Conservation (phyloP, 2,329 filamentous ascomycete genomes). For the Trichothecium roseum region DNA sequence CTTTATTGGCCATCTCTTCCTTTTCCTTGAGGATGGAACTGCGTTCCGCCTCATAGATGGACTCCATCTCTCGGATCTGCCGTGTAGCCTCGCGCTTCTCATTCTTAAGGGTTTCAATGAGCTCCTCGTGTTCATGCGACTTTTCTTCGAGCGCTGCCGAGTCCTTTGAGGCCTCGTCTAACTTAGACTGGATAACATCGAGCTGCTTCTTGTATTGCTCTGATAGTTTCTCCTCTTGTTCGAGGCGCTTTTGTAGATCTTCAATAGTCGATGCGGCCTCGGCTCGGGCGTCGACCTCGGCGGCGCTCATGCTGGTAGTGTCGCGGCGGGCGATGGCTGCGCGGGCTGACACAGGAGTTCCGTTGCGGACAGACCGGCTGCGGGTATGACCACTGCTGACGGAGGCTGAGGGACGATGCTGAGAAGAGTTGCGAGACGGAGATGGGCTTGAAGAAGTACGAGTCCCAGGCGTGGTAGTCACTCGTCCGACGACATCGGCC, state of each 20-base stretch:
- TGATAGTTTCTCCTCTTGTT: conserved; percentile 66
- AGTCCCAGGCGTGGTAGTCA: conserved; percentile 27
- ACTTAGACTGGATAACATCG: conserved; percentile 71
- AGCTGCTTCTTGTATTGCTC: conserved; percentile 77
- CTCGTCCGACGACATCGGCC: conserved; percentile 34
- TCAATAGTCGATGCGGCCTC: conserved; percentile 72
- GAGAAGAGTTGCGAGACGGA: conserved; percentile 23
- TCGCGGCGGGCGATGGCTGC: conserved; percentile 55
- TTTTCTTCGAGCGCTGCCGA: conserved; percentile 81
- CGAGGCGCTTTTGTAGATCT: conserved; percentile 72
- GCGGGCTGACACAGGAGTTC: conserved; percentile 62
- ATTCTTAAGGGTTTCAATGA: conserved; percentile 68
- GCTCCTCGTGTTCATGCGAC: conserved; percentile 76
- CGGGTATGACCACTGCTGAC: conserved; percentile 34
- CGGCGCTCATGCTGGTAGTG: conserved; percentile 33
- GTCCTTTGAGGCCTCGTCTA: conserved; percentile 77
- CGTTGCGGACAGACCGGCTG: conserved; percentile 54
- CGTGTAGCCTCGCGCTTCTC: conserved; percentile 77
- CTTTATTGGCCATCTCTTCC: conserved; percentile 71
- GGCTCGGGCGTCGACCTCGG: conserved; percentile 64
- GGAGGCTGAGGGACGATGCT: conserved; percentile 35
- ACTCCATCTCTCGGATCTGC: conserved; percentile 83
- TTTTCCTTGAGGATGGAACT: conserved; percentile 84
- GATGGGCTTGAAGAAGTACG: conserved; percentile 20
- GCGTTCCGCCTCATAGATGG: conserved; percentile 84